Percentiles rank a stretch among this genome's conserved stretches.
Evolutionary conservation across 73 alveolate genomes (phyloP).

Genomic region (Paramecium biaurelia): DNA sequence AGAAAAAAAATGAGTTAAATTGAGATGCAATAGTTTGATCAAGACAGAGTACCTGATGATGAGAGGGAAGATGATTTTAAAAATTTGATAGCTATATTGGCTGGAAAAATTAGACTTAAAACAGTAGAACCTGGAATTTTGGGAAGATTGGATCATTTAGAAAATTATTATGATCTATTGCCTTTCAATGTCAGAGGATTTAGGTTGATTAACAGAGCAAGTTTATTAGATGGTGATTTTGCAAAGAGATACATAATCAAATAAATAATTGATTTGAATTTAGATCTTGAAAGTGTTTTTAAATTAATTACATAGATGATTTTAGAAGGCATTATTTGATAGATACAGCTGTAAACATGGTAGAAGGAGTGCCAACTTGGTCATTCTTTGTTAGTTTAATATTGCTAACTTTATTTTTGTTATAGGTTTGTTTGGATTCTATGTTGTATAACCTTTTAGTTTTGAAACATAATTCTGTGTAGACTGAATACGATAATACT

Average conservation of each 20-base stretch:
- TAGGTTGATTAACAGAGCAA: conserved; percentile 24
- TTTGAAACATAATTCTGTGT: neutral
- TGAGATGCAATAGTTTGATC: conserved; percentile 17
- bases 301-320: neutral
- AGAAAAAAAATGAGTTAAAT: neutral
- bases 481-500: neutral
- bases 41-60: conserved; percentile 31
- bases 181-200: conserved; percentile 37
- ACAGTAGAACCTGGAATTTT: neutral
- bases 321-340: conserved; percentile 33
- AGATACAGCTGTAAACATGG: conserved; percentile 1
- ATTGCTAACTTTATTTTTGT: neutral
- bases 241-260: conserved; percentile 23
- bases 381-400: conserved; percentile 16
- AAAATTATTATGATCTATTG: conserved; percentile 35
- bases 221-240: conserved; percentile 27
- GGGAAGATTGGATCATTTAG: conserved; percentile 16
- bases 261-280: conserved; percentile 24
- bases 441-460: neutral
- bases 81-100: conserved; percentile 8
- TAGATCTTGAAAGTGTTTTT: conserved; percentile 17
- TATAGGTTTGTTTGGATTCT: neutral
- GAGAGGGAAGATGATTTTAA: conserved; percentile 46
- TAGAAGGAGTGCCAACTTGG: conserved; percentile 46
- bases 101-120: conserved; percentile 8